These are phyloP conservation scores for Phytophthora niederhauseri DNA, from an alignment of 352 stramenopile species.

Conservation along the genomic window DNA sequence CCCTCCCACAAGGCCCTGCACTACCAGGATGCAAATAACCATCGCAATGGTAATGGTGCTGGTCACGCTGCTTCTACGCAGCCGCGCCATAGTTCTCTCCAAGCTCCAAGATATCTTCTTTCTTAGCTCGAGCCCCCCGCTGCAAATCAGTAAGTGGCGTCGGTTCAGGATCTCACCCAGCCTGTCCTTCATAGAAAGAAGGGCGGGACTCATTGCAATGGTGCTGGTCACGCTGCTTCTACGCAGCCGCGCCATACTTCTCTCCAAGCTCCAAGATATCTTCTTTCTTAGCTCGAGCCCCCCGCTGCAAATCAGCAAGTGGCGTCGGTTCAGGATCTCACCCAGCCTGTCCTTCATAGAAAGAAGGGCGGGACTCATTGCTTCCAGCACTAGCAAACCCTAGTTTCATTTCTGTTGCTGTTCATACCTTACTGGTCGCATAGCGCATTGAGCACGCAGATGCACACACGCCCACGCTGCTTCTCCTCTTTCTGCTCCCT, in stretches of 20 bases:
- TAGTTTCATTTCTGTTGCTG: not conserved
- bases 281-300: not conserved
- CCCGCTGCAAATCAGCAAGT: slow-evolving; percentile 22
- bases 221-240: slow-evolving; percentile 2
- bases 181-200: slow-evolving; percentile 12
- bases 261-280: slow-evolving; percentile 18
- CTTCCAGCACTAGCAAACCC: not conserved
- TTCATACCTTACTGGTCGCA: slow-evolving; percentile 1
- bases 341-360: slow-evolving; percentile 1
- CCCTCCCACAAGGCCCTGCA: slow-evolving; percentile 5
- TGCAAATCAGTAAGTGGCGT: slow-evolving; percentile 25
- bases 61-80: slow-evolving; percentile 1
- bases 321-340: slow-evolving; percentile 25
- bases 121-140: not conserved
- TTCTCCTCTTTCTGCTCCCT: not conserved
- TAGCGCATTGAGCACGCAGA: slow-evolving; percentile 6
- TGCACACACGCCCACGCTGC: not conserved
- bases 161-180: slow-evolving; percentile 18
- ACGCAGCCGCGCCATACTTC: slow-evolving; percentile 7
- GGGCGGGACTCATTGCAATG: no score
- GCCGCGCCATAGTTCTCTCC: slow-evolving; percentile 13
- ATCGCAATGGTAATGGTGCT: not conserved
- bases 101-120: slow-evolving; percentile 15
- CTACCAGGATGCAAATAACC: slow-evolving; percentile 16
- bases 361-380: slow-evolving; percentile 3